phyloP scores from a whole-genome alignment of 176 grass and related monocot species.

The Poa pratensis region DNA sequence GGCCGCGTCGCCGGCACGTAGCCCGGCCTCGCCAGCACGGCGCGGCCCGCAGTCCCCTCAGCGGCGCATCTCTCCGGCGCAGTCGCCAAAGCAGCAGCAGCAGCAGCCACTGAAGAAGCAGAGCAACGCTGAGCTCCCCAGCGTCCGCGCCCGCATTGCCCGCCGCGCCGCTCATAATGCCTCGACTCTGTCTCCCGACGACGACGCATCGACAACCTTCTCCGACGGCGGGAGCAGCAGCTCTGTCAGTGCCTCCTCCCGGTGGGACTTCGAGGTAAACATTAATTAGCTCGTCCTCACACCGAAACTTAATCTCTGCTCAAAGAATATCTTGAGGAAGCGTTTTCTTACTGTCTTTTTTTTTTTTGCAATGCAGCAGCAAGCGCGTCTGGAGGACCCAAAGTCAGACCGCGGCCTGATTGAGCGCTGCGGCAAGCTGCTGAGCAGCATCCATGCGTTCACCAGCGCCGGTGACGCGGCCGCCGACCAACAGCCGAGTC shows the following conservation, averaged over 20 bases:
- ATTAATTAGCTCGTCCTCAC: background rate
- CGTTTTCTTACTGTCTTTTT: background rate
- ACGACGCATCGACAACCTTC: constrained; percentile 66
- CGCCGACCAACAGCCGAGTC: constrained; percentile 72
- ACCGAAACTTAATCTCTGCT: background rate
- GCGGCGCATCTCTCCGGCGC: constrained; percentile 43
- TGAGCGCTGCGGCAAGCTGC: constrained; percentile 79
- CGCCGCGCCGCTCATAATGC: constrained; percentile 8
- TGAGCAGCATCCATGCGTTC: constrained; percentile 83
- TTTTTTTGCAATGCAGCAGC: constrained; percentile 28
- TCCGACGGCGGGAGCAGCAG: constrained; percentile 63
- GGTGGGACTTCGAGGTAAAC: constrained; percentile 63
- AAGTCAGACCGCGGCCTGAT: constrained; percentile 54
- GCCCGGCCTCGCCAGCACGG: constrained; percentile 53
- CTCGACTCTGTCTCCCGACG: constrained; percentile 27
- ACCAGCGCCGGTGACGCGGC: constrained; percentile 49
- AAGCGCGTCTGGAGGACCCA: background rate
- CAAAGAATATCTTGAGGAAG: background rate
- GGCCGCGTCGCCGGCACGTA: constrained; percentile 30
- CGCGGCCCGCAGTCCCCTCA: constrained; percentile 50
- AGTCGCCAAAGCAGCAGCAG: constrained; percentile 52
- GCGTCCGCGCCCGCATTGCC: constrained; percentile 43
- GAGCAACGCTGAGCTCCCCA: constrained; percentile 30
- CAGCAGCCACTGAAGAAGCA: constrained; percentile 34
- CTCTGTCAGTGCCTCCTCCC: constrained; percentile 48